phyloP scores from a whole-genome alignment of 1,284 basidiomycete genomes.

The Austroboletus niveus region DNA sequence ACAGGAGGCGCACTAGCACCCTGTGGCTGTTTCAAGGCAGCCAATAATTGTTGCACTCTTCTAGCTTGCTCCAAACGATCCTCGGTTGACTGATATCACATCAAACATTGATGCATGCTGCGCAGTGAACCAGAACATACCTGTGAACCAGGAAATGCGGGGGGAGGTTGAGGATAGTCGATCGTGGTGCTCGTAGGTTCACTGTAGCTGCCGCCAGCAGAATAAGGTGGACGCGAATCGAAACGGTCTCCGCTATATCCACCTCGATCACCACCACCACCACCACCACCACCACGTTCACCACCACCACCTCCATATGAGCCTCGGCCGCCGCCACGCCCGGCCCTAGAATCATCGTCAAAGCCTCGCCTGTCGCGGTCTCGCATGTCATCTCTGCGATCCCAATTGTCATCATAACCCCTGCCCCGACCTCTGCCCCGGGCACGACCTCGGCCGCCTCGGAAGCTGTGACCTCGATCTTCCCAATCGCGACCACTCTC shows the following conservation, averaged over 20 bases:
- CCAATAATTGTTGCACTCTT: constrained; percentile 77
- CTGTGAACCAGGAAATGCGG: constrained; percentile 12
- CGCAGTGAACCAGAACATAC: constrained; percentile 18
- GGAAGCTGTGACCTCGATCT: constrained; percentile 39
- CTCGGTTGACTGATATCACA: constrained; percentile 38
- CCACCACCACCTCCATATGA: constrained; percentile 3
- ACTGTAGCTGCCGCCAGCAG: constrained; percentile 31
- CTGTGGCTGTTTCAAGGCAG: constrained; percentile 72
- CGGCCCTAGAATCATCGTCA: constrained; percentile 44
- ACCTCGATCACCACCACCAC: constrained; percentile 29
- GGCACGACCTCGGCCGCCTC: constrained; percentile 39
- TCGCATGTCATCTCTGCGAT: constrained; percentile 43
- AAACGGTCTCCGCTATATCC: constrained; percentile 38
- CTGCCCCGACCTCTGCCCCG: constrained; percentile 40
- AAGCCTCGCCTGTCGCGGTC: constrained; percentile 48
- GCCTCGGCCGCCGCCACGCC: constrained; percentile 38
- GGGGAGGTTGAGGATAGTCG: constrained; percentile 22
- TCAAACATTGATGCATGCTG: constrained; percentile 1
- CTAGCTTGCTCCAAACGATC: constrained; percentile 80
- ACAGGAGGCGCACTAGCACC: constrained; percentile 30
- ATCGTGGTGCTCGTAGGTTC: constrained; percentile 27
- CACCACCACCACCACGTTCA: constrained; percentile 14
- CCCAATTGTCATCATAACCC: constrained; percentile 42
- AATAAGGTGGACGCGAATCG: constrained; percentile 32
- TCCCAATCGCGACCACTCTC: constrained; percentile 48